Evolutionary conservation across 768 basidiomycete genomes (phyloP), one percentile per base, ranked within the genome.

Genomic region (Amanita molliuscula): DNA sequence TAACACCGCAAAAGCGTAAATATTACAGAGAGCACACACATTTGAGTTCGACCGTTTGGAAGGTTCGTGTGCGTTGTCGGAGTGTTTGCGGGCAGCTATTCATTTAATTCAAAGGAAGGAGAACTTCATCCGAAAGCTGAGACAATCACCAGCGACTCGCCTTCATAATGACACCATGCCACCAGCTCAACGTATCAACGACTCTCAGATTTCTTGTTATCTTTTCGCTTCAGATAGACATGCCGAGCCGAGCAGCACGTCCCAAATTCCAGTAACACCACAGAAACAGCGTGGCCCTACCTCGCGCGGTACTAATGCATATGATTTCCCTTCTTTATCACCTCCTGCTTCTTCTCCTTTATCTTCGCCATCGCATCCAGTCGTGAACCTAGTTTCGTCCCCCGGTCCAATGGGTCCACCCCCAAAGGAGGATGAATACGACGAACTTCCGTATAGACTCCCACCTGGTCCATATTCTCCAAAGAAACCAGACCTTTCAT

Each of bases 381-480:
- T 78, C 28, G 73, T 86, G 20, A 85, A 88, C 58, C 64, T 82
- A n/a, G 87, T 88, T 23, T 88, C 87, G n/a, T 88, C 87, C 7
- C 87, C 87, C 3, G 86, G 84, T 0, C 84, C 84, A 5, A 84
- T 85, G 81, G 76, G 72, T 0, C 77, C 80, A 16, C 68, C 70
- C 41, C 82, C 82, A 10, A 66, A 72, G 33, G 81, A 84, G 61
- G 78, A 79, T 18, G 81, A 82, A 47, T 81, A 82, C 37, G 79
- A 80, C 44, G 71, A 69, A 21, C 67, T 85, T 37, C 88, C 88
- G 3, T 90, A 83, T 61, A 79, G 64, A 48, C 75, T 96, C 0
- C 94, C 94, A 0, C 77, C 84, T 3, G 90, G 91, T 23, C 90
- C 91, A 2, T 90, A 93, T 61, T 81, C 84, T 10, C 68, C 69